A percentile compares a stretch with the other conserved stretches of the same genome.
Conservation (phyloP, 2,329 filamentous ascomycete species). For the Ascochyta clinopodiicola region DNA sequence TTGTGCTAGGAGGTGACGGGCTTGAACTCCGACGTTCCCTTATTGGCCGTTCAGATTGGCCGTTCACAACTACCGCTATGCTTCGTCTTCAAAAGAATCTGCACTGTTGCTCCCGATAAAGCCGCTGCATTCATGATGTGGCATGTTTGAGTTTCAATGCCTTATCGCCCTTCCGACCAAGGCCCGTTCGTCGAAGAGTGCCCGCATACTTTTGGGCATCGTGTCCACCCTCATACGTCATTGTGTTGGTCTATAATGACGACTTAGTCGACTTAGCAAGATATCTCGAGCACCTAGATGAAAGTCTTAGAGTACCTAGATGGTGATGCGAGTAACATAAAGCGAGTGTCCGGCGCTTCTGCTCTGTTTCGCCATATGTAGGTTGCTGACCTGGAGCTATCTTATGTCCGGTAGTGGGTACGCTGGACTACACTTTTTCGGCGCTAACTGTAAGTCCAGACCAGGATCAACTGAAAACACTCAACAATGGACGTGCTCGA, state of each 20-base stretch:
- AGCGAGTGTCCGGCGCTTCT: neutral
- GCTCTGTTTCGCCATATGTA: neutral
- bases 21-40: neutral
- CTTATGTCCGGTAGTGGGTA: neutral
- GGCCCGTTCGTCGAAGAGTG: neutral
- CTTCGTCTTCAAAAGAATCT: neutral
- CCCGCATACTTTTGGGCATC: neutral
- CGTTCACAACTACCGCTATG: too few relatives aligned
- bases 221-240: neutral
- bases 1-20: neutral
- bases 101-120: neutral
- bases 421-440: neutral
- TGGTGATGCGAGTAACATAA: slow-evolving; percentile 7
- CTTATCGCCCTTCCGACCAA: neutral
- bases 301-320: slow-evolving; percentile 10
- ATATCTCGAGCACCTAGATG: neutral
- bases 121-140: neutral
- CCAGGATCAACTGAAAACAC: neutral
- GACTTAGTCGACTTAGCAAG: neutral
- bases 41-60: too few relatives aligned
- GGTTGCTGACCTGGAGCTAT: slow-evolving; percentile 8
- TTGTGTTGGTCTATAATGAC: neutral
- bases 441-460: slow-evolving; percentile 12
- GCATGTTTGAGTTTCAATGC: slow-evolving; percentile 2
- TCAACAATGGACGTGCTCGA: slow-evolving; percentile 1